A percentile compares a stretch with the other conserved stretches of the same genome.
Evolutionary conservation across 176 grass and related monocot species (phyloP).

Genomic region (Alloteropsis semialata): DNA sequence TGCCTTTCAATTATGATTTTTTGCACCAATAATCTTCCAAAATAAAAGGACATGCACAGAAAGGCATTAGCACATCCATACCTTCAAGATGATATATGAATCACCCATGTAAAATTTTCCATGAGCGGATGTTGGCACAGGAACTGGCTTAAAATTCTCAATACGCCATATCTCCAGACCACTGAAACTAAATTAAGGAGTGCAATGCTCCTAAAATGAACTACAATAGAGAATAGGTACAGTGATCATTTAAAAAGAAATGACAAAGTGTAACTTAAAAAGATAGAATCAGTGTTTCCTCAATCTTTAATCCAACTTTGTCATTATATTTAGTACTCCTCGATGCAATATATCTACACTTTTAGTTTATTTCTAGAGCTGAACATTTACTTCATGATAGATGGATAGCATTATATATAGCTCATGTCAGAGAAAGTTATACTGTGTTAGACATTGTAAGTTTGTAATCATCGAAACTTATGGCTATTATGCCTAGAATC

Average conservation of each 20-base stretch:
- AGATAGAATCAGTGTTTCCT: neutral
- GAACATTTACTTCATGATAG: neutral
- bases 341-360: neutral
- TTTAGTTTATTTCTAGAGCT: neutral
- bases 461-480: neutral
- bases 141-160: constrained; percentile 81
- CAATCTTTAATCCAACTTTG: neutral
- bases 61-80: constrained; percentile 21
- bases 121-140: constrained; percentile 50
- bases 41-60: constrained; percentile 11
- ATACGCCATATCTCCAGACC: constrained; percentile 93
- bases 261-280: neutral
- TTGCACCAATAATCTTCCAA: neutral
- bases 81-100: constrained; percentile 96
- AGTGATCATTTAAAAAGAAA: neutral
- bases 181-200: constrained; percentile 52
- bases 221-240: neutral
- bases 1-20: neutral
- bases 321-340: neutral
- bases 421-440: neutral
- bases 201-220: neutral
- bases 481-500: too few relatives aligned
- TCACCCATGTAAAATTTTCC: constrained; percentile 97
- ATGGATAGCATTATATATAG: neutral
- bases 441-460: neutral